phyloP scores from a whole-genome alignment of 768 basidiomycete species.

The Lepiota venenata region DNA sequence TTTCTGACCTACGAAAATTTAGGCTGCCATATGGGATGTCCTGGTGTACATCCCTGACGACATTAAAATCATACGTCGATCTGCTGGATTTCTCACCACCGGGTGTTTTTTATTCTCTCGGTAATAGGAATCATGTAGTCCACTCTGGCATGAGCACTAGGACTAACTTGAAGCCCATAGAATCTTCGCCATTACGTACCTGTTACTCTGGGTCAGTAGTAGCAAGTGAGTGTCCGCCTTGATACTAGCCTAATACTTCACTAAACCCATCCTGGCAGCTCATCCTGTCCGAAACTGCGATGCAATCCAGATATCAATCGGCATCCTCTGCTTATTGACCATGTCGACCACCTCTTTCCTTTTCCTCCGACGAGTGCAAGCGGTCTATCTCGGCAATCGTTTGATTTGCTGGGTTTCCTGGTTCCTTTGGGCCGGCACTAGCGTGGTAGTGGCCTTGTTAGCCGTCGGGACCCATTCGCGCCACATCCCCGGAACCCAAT shows the following conservation, averaged over 20 bases:
- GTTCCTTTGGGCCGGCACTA: not conserved
- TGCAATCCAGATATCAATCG: not conserved
- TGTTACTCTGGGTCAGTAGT: too few relatives aligned
- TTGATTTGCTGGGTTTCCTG: not conserved
- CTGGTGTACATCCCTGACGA: conserved; percentile 6
- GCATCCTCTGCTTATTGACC: not conserved
- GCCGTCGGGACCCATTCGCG: too few relatives aligned
- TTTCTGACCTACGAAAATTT: not conserved
- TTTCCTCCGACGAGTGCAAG: not conserved
- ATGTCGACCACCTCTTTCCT: not conserved
- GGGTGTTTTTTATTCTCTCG: conserved; percentile 1
- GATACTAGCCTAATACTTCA: too few relatives aligned
- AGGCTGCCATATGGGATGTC: conserved; percentile 6
- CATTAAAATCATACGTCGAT: conserved; percentile 1
- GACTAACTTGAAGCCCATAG: too few relatives aligned
- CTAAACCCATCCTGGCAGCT: not conserved
- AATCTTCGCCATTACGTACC: too few relatives aligned
- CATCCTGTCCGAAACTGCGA: not conserved
- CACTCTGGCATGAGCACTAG: too few relatives aligned
- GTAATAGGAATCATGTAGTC: not conserved
- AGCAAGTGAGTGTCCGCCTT: too few relatives aligned
- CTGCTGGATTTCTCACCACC: not conserved
- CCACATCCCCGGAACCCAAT: conserved; percentile 26
- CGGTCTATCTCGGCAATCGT: not conserved
- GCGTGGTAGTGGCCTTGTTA: not conserved